phyloP scores from a whole-genome alignment of 768 basidiomycete genomes.

The Jaapia argillacea region DNA sequence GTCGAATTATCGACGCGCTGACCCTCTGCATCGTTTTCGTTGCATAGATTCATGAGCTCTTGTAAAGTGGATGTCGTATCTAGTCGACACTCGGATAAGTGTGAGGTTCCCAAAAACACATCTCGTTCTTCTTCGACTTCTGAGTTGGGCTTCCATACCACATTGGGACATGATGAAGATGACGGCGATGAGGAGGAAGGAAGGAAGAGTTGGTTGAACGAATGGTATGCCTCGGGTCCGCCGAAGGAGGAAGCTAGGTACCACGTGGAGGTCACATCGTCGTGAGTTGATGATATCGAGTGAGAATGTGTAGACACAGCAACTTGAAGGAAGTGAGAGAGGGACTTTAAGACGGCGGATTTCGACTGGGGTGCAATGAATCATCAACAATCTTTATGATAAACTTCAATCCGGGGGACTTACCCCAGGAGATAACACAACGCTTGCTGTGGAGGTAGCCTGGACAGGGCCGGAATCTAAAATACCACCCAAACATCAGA shows the following conservation, averaged over 20 bases:
- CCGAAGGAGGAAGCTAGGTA: slow-evolving; percentile 55
- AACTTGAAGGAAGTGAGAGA: slow-evolving; percentile 53
- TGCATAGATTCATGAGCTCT: too few species aligned
- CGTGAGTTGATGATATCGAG: slow-evolving; percentile 16
- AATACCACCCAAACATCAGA: too few species aligned
- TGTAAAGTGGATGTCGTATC: too few species aligned
- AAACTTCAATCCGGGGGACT: slow-evolving; percentile 13
- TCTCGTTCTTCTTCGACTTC: too few species aligned
- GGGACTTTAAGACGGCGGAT: slow-evolving; percentile 62
- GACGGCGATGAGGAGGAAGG: slow-evolving; percentile 9
- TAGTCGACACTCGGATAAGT: too few species aligned
- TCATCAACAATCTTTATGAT: neutral
- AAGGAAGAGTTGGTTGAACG: slow-evolving; percentile 40
- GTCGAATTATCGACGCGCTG: too few species aligned
- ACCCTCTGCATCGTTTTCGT: too few species aligned
- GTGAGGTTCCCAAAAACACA: too few species aligned
- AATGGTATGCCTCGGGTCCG: slow-evolving; percentile 35
- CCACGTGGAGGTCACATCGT: slow-evolving; percentile 31
- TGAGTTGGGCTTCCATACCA: too few species aligned
- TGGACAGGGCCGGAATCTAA: slow-evolving; percentile 21
- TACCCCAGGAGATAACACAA: slow-evolving; percentile 57
- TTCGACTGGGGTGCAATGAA: slow-evolving; percentile 44
- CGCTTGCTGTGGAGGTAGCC: slow-evolving; percentile 54
- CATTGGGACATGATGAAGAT: slow-evolving; percentile 1
- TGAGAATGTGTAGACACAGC: too few species aligned